A percentile compares a stretch with the other conserved stretches of the same genome.
phyloP scores from a whole-genome alignment of 345 rosid species.

The Carallia pectinifolia region DNA sequence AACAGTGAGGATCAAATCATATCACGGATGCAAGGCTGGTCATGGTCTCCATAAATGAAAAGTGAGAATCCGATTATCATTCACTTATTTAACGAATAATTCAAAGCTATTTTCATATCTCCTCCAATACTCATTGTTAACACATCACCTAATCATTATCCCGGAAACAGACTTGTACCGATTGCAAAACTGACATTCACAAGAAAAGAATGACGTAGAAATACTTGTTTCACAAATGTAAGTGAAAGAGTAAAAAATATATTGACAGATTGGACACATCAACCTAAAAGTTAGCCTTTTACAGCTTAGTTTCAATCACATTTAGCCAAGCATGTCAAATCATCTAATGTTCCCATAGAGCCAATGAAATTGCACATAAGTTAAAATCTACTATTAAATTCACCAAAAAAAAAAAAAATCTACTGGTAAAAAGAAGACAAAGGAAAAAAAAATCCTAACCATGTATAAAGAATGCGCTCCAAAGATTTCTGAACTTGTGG shows the following conservation, averaged over 20 bases:
- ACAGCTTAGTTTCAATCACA: neutral
- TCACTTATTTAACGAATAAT: no score
- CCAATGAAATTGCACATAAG: neutral
- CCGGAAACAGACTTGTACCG: no score
- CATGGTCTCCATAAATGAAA: no score
- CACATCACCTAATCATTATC: no score
- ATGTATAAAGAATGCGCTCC: constrained; percentile 97
- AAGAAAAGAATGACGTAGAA: neutral
- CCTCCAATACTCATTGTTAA: no score
- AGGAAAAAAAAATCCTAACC: constrained; percentile 45
- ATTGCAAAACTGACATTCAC: no score
- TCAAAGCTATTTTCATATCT: no score
- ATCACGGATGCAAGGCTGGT: neutral
- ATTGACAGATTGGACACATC: no score
- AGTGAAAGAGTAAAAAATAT: no score
- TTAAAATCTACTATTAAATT: neutral
- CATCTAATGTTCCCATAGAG: neutral
- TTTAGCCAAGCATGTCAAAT: neutral
- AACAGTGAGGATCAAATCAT: neutral
- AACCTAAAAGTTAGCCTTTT: no score
- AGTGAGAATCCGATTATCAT: no score
- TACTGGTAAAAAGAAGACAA: neutral
- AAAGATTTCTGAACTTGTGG: constrained; percentile 90
- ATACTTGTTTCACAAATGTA: neutral
- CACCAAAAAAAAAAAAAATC: no score